Base-by-base conservation (phyloP, 306 rosid genomes). In the Malus asiatica region DNA sequence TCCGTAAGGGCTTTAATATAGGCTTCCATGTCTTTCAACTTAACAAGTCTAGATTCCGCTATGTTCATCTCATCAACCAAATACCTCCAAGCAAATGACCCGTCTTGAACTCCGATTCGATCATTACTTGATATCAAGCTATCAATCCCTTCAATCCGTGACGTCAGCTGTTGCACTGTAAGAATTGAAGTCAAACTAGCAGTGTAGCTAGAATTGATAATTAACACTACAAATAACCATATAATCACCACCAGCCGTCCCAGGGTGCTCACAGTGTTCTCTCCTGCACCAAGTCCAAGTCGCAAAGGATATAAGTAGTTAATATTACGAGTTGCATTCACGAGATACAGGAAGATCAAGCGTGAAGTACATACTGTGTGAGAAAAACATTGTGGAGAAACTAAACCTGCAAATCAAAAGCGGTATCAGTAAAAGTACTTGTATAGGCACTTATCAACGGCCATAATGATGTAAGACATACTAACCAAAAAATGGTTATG, bases 181-280 rank as follows among this genome's bases (percentile, higher is more conserved):
- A 91, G 96, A 88, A 91, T 93, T 11, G 97, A 93, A 18, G 98
- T 93, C 90, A 93, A 86, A 85, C 96, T 91, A 83, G 98, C 97
- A 11, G 96, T 89, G 85, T 93, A 93, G 85, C 98, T 93, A 30
- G 98, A 93, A 80, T 85, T 93, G 84, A 93, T 93, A 29, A 93
- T 89, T 61, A 93, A 82, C 85, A 93, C 98, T 70, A 93, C 93
- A 79, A 91, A 93, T 33, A 91, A 88, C 98, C 98, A 93, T 83
- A 93, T 78, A 20, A 93, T 66, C 77, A 93, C 87, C 84, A 93
- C 97, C 79, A 88, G 58, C 71, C 98, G 83, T 67, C 97, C 98
- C 15, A 89, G 90, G 66, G 89, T 77, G 86, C 98, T 86, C 76
- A 86, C 84, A 3, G 96, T 91, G 79, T 89, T 93, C 81, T 93